These are phyloP conservation scores for Globisporangium carolinianum DNA, from an alignment of 352 stramenopile genomes.

Conservation along the genomic window DNA sequence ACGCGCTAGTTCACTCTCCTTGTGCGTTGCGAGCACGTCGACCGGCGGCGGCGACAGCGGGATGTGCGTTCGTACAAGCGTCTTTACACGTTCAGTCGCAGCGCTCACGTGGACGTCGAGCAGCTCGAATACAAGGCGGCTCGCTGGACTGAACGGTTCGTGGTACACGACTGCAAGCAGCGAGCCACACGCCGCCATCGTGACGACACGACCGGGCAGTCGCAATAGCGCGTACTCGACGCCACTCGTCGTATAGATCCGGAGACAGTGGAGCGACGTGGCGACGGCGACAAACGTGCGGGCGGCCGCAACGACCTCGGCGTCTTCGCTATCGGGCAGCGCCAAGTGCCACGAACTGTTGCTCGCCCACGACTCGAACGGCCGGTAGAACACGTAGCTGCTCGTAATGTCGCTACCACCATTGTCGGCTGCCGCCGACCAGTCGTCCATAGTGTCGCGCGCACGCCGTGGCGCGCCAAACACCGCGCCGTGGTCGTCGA, in stretches of 20 bases:
- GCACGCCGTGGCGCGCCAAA: constrained; percentile 60
- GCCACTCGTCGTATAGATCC: constrained; percentile 68
- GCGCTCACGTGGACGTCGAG: constrained; percentile 34
- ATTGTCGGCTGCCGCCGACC: constrained; percentile 12
- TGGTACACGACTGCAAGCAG: constrained; percentile 67
- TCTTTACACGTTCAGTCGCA: constrained; percentile 32
- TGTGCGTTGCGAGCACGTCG: constrained; percentile 67
- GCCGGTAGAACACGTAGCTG: constrained; percentile 78
- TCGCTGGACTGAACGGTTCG: constrained; percentile 21
- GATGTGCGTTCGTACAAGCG: constrained; percentile 39
- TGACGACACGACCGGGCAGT: constrained; percentile 60
- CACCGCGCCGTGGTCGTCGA: constrained; percentile 68
- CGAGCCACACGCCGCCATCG: constrained; percentile 53
- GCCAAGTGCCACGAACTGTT: constrained; percentile 76
- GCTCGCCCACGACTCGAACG: constrained; percentile 77
- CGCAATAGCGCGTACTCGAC: constrained; percentile 56
- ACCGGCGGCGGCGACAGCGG: constrained; percentile 48
- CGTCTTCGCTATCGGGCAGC: constrained; percentile 63
- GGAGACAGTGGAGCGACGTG: constrained; percentile 60
- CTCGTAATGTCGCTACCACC: constrained; percentile 32
- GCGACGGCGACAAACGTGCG: constrained; percentile 69
- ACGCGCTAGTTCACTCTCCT: constrained; percentile 44
- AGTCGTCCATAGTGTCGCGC: constrained; percentile 60
- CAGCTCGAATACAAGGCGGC: constrained; percentile 40
- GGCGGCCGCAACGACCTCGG: constrained; percentile 53